Evolutionary conservation across 2,329 filamentous ascomycete genomes (phyloP).

Genomic region (Neurospora sp.): DNA sequence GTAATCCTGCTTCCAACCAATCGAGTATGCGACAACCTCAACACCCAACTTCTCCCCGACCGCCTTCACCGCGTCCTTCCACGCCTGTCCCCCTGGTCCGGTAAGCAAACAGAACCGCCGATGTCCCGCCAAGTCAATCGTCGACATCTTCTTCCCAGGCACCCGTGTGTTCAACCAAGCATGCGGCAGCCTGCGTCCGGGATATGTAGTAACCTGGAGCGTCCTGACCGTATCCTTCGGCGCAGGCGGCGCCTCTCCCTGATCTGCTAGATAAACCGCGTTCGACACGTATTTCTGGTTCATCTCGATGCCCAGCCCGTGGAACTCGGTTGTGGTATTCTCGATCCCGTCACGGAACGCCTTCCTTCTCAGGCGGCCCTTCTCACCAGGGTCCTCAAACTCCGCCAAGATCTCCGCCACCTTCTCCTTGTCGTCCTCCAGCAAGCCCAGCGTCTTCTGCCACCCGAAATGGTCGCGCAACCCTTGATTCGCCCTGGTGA

Average conservation of each 20-base stretch:
- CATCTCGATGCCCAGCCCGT: slow-evolving; percentile 50
- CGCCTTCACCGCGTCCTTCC: slow-evolving; percentile 38
- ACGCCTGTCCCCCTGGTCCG: slow-evolving; percentile 45
- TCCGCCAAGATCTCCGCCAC: slow-evolving; percentile 30
- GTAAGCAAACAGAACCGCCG: slow-evolving; percentile 41
- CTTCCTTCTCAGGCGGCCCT: slow-evolving; percentile 29
- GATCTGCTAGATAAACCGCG: slow-evolving; percentile 36
- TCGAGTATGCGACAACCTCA: slow-evolving; percentile 36
- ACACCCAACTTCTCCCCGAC: slow-evolving; percentile 32
- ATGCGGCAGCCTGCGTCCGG: slow-evolving; percentile 51
- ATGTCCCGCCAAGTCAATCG: slow-evolving; percentile 50
- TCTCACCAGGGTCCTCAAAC: slow-evolving; percentile 27
- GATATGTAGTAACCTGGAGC: slow-evolving; percentile 42
- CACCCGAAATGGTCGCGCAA: slow-evolving; percentile 40
- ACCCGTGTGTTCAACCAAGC: slow-evolving; percentile 47
- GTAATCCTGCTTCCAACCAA: slow-evolving; percentile 50
- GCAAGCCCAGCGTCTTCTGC: slow-evolving; percentile 36
- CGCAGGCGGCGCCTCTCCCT: slow-evolving; percentile 19
- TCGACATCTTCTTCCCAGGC: slow-evolving; percentile 39
- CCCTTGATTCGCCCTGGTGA: slow-evolving; percentile 47
- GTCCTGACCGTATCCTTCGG: slow-evolving; percentile 31
- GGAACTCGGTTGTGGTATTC: slow-evolving; percentile 37
- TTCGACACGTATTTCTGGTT: slow-evolving; percentile 41
- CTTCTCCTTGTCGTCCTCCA: slow-evolving; percentile 27
- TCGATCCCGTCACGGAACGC: slow-evolving; percentile 32